These are phyloP conservation scores for Talaromyces ruber DNA, from an alignment of 495 filamentous ascomycete genomes.

Conservation along the genomic window DNA sequence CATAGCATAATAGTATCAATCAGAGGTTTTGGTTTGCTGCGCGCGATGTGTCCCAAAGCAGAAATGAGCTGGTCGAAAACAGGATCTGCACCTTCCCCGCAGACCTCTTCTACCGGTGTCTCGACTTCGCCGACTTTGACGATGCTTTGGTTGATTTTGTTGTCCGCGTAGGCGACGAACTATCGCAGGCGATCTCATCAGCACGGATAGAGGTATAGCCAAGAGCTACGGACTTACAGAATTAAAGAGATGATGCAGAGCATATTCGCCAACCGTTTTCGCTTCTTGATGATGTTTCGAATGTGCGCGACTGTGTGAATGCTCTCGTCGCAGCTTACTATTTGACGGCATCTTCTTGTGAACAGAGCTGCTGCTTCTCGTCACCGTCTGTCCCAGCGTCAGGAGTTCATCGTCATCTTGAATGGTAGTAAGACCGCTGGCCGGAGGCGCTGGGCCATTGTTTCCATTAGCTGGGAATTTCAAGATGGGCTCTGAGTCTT, in stretches of 20 bases:
- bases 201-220: background rate
- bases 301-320: constrained; percentile 72
- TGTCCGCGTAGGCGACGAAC: constrained; percentile 76
- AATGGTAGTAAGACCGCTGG: constrained; percentile 29
- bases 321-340: constrained; percentile 57
- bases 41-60: constrained; percentile 86
- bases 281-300: constrained; percentile 68
- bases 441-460: constrained; percentile 13
- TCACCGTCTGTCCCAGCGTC: constrained; percentile 15
- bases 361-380: constrained; percentile 8
- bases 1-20: constrained; percentile 97
- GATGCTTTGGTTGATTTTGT: constrained; percentile 82
- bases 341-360: constrained; percentile 42
- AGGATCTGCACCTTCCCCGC: constrained; percentile 79
- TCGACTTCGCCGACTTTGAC: constrained; percentile 65
- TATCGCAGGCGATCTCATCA: constrained; percentile 18
- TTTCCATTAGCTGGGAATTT: constrained; percentile 16
- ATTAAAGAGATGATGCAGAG: constrained; percentile 91
- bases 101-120: constrained; percentile 75
- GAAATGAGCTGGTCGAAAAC: constrained; percentile 94
- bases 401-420: constrained; percentile 29
- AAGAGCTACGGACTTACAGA: constrained; percentile 54
- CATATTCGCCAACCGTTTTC: constrained; percentile 93
- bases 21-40: constrained; percentile 86
- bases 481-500: constrained; percentile 23